Base-by-base conservation (phyloP, 306 rosid genomes). In the Acmispon strigosus region DNA sequence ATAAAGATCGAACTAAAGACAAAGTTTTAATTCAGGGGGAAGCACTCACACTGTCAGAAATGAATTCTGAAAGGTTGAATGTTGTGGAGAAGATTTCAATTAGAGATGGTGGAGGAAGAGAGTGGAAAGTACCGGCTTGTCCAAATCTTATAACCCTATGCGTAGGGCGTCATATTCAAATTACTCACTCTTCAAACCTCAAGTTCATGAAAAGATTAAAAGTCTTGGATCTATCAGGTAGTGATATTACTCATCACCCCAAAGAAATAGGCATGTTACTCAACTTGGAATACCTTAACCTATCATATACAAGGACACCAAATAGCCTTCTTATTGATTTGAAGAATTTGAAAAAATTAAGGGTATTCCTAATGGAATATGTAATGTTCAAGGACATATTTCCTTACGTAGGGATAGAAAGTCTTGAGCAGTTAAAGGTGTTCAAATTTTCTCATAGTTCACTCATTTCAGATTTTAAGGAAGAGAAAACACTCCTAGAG, bases 31-130 rank as follows among this genome's bases (percentile, higher is more conserved):
- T 67, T 24, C 5, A 57, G 3, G 9, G 6, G 24, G 50, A 64
- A 42, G 73, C 66, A 27, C 17, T 65, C 12, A 8, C 18, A 17
- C 8, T 16, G 32, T 18, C 39, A 19, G 22, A 68, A 48, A 47
- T 59, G 51, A 44, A 47, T 13, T 24, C 24, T 47, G 20, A 72
- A 59, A 59, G 69, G 14, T 59, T 60, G 7, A 72, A 60, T 72
- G 51, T 7, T 18, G 50, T 47, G 1, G 70, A 72, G 49, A 57
- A 70, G 42, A 66, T 78, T 16, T 78, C 78, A 37, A 1, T 78
- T 2, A 16, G 15, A 12, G 2, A 24, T n/a, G 1, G 0, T 7
- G 0, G 0, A 0, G 39, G 6, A 32, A 1, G 1, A 4, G 48
- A 2, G 0, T 50, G 15, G 64, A 2, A 24, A 3, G 0, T 72